Evolutionary conservation across 202 grass and related monocot species (phyloP), one percentile per base, ranked within the genome.

Genomic region (Setaria italica): DNA sequence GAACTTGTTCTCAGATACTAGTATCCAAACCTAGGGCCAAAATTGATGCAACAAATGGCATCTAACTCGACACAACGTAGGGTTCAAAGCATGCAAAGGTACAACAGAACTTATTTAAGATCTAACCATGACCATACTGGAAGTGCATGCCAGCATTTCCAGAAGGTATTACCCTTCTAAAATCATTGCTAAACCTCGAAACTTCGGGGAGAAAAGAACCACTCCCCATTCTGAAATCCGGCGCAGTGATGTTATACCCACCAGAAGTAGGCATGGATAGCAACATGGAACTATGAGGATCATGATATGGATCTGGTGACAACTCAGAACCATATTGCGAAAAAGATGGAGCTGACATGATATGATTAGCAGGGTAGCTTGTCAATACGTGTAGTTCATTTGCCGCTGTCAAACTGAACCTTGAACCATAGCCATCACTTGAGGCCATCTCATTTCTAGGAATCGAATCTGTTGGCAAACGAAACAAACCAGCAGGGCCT

Each of bases 381-480:
- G 90, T 72, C 80, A 71, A 89, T 59, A 59, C 32, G 49, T 35
- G 17, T 10, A 56, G 39, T 72, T 4, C 25, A 65, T 67, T 83
- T 80, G 70, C 43, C 57, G 46, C 60, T 77, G 57, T 82, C 79
- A 86, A 89, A 95, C 41, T 77, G 82, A 91, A 91, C 50, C 65
- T 72, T 67, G 89, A 88, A 80, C 47, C 50, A 68, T 68, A 81
- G 32, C 76, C 20, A 49, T 80, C 83, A 72, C 59, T 45, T 6
- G 72, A 72, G 32, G 35, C 78, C 11, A 70, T 50, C 25, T 84
- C 43, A 41, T 82, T 42, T 30, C 53, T 78, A 7, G 87, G 80
- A 90, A 90, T 89, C 10, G 78, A 77, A 78, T 97, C 92, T 68
- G 74, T 94, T 55, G 97, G 92, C 87, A 99, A 88, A 72, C 97